Evolutionary conservation across 2,329 filamentous ascomycete genomes (phyloP).

Genomic region (Stylonectria norvegica): DNA sequence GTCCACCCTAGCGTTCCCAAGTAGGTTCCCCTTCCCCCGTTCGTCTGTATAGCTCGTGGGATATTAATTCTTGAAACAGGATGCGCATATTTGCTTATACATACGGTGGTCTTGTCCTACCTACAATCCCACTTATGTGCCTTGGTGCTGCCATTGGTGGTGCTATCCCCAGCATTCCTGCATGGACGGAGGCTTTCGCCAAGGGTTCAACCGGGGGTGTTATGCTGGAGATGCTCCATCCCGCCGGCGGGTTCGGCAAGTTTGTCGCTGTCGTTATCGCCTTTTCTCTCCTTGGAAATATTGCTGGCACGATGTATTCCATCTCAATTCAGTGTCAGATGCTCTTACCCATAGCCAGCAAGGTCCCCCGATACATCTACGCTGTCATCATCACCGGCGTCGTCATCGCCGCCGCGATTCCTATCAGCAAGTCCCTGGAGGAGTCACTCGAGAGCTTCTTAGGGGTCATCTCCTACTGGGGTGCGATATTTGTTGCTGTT

Average conservation of each 20-base stretch:
- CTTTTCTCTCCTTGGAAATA: not conserved
- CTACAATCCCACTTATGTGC: not conserved
- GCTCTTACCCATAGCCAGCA: not conserved
- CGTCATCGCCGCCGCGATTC: not conserved
- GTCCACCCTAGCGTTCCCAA: conserved; percentile 39
- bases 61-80: not conserved
- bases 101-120: conserved; percentile 42
- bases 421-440: not conserved
- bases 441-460: not conserved
- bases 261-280: not conserved
- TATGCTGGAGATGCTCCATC: not conserved
- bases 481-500: not conserved
- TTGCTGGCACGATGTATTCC: not conserved
- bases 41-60: too few relatives aligned
- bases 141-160: not conserved
- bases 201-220: not conserved
- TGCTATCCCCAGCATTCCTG: not conserved
- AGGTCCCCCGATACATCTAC: not conserved
- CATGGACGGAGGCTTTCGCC: not conserved
- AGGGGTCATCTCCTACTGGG: not conserved
- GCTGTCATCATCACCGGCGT: not conserved
- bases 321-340: not conserved
- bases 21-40: too few relatives aligned
- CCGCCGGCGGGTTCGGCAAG: not conserved
- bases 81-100: conserved; percentile 43